Percentiles rank a stretch among this genome's conserved stretches.
Evolutionary conservation across 2,329 filamentous ascomycete species (phyloP).

Genomic region (Trichoderma atrobrunneum): DNA sequence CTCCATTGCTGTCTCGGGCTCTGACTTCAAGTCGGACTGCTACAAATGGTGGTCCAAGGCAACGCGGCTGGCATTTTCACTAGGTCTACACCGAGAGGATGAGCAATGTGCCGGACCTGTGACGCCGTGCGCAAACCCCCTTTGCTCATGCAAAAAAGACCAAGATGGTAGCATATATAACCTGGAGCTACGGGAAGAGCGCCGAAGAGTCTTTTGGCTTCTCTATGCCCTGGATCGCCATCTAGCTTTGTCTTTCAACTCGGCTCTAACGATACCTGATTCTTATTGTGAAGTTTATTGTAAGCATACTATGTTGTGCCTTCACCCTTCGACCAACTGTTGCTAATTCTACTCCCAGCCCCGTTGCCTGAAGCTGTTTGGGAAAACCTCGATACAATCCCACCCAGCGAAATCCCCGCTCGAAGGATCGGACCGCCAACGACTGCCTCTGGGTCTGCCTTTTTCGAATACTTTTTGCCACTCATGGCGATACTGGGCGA

Average conservation of each 20-base stretch:
- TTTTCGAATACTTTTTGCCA: slow-evolving; percentile 51
- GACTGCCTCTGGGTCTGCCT: slow-evolving; percentile 40
- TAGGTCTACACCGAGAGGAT: slow-evolving; percentile 40
- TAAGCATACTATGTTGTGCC: slow-evolving; percentile 14
- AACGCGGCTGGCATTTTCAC: slow-evolving; percentile 36
- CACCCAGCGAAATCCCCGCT: slow-evolving; percentile 31
- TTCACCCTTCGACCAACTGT: not conserved
- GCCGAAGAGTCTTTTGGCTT: slow-evolving; percentile 47
- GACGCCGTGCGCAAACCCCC: slow-evolving; percentile 32
- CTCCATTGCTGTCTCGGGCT: slow-evolving; percentile 45
- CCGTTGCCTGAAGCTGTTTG: slow-evolving; percentile 42
- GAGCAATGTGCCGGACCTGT: slow-evolving; percentile 31
- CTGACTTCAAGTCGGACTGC: slow-evolving; percentile 48
- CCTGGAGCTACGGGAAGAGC: slow-evolving; percentile 46
- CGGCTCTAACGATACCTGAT: slow-evolving; percentile 43
- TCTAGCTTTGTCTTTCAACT: slow-evolving; percentile 47
- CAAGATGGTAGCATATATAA: slow-evolving; percentile 26
- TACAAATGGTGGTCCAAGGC: slow-evolving; percentile 49
- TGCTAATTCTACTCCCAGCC: slow-evolving; percentile 22
- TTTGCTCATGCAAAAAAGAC: slow-evolving; percentile 33
- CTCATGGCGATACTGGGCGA: slow-evolving; percentile 49
- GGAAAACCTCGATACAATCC: slow-evolving; percentile 38
- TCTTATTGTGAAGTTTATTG: slow-evolving; percentile 43
- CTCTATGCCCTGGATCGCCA: slow-evolving; percentile 48
- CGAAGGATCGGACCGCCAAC: slow-evolving; percentile 39